phyloP scores from a whole-genome alignment of 2,329 filamentous ascomycete genomes.

The Rasamsonia emersonii region DNA sequence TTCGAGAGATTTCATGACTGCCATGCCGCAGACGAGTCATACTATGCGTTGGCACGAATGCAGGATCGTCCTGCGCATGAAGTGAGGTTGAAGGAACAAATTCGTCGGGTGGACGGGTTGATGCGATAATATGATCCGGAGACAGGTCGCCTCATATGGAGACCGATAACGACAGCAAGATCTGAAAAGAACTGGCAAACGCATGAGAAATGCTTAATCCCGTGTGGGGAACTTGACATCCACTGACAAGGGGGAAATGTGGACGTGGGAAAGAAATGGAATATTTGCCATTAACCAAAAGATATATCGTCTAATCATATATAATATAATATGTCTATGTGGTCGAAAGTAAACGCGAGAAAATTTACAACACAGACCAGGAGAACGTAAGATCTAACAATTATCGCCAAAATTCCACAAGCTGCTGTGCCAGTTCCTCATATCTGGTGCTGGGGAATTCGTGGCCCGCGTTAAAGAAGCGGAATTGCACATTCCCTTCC shows the following conservation, averaged over 20 bases:
- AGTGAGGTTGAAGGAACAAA: slow-evolving; percentile 21
- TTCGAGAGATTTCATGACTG: slow-evolving; percentile 21
- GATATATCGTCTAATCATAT: background rate
- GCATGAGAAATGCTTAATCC: no score
- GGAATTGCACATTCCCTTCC: slow-evolving; percentile 50
- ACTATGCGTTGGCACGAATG: slow-evolving; percentile 24
- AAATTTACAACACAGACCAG: background rate
- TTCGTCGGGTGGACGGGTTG: slow-evolving; percentile 21
- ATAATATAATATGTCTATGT: no score
- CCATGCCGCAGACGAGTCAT: slow-evolving; percentile 21
- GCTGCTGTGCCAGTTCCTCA: slow-evolving; percentile 48
- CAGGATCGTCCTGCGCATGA: slow-evolving; percentile 21
- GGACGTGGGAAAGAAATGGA: slow-evolving; percentile 5
- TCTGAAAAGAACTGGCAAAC: no score
- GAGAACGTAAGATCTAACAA: slow-evolving; percentile 9
- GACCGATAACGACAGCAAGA: no score
- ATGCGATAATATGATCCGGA: slow-evolving; percentile 12
- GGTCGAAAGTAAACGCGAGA: background rate
- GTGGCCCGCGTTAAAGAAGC: slow-evolving; percentile 56
- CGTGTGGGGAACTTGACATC: no score
- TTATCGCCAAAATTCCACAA: slow-evolving; percentile 38
- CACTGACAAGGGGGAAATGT: slow-evolving; percentile 3
- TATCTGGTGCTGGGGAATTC: slow-evolving; percentile 59
- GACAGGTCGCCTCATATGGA: no score
- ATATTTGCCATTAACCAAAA: background rate